A percentile compares a stretch with the other conserved stretches of the same genome.
phyloP scores from a whole-genome alignment of 2,329 filamentous ascomycete species.

The Fusarium sarcochroum region DNA sequence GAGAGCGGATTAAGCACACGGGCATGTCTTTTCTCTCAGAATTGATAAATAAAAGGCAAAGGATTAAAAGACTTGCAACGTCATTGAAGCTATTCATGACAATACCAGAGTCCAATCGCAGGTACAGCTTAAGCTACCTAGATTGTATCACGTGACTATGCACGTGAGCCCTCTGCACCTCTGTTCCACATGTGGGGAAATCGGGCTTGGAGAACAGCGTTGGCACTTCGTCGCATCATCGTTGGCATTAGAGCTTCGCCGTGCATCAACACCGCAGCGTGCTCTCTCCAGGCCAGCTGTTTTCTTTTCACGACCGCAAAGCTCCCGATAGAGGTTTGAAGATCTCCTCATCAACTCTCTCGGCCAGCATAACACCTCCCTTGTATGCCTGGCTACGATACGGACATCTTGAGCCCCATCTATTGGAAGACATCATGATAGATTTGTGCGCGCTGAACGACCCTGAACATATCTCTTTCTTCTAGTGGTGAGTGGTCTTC shows the following conservation, averaged over 20 bases:
- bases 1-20: too few relatives aligned
- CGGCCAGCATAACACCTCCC: constrained; percentile 33
- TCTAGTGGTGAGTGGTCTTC: constrained; percentile 57
- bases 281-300: constrained; percentile 30
- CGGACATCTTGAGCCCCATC: constrained; percentile 41
- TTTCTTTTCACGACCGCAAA: constrained; percentile 24
- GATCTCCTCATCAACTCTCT: constrained; percentile 8
- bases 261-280: constrained; percentile 41
- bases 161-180: constrained; percentile 34
- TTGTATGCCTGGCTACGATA: constrained; percentile 46
- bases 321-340: constrained; percentile 25
- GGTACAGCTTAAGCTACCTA: too few relatives aligned
- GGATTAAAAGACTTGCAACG: background rate
- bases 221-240: constrained; percentile 51
- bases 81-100: constrained; percentile 5
- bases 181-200: constrained; percentile 44
- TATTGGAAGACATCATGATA: constrained; percentile 59
- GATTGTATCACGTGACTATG: constrained; percentile 15
- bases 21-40: too few relatives aligned
- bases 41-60: background rate
- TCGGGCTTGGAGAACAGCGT: constrained; percentile 44
- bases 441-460: constrained; percentile 54
- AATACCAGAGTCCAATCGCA: background rate
- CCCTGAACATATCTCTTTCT: constrained; percentile 53
- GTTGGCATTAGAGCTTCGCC: constrained; percentile 46